Evolutionary conservation across 2,329 filamentous ascomycete genomes (phyloP).

Genomic region (Penicillium sp.): DNA sequence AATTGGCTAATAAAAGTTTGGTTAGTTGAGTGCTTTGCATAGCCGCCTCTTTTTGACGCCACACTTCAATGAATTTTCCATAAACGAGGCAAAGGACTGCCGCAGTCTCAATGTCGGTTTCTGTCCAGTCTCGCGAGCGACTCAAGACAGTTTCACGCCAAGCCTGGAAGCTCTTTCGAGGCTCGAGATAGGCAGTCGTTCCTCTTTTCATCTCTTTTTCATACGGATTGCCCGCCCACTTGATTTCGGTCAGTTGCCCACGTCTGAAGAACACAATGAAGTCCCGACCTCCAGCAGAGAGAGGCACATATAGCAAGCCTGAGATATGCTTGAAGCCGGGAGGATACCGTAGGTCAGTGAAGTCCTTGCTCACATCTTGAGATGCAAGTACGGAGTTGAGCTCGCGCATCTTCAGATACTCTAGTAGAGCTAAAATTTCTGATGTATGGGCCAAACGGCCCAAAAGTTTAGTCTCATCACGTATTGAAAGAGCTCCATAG

Average conservation of each 20-base stretch:
- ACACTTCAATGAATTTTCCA: slow-evolving; percentile 85
- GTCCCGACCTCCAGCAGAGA: slow-evolving; percentile 70
- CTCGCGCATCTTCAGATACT: slow-evolving; percentile 74
- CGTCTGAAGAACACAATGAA: slow-evolving; percentile 91
- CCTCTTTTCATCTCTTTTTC: slow-evolving; percentile 72
- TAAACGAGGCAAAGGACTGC: slow-evolving; percentile 85
- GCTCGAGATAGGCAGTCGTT: slow-evolving; percentile 68
- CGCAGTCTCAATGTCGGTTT: slow-evolving; percentile 84
- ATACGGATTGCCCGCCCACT: slow-evolving; percentile 84
- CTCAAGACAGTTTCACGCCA: slow-evolving; percentile 79
- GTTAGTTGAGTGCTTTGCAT: slow-evolving; percentile 79
- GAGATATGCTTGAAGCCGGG: slow-evolving; percentile 77
- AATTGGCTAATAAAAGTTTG: slow-evolving; percentile 74
- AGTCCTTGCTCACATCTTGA: slow-evolving; percentile 70
- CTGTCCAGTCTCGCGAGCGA: slow-evolving; percentile 81
- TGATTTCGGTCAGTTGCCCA: slow-evolving; percentile 70
- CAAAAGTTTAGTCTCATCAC: slow-evolving; percentile 83
- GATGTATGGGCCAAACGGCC: slow-evolving; percentile 72
- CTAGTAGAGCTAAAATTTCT: slow-evolving; percentile 77
- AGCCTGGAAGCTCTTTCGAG: slow-evolving; percentile 70
- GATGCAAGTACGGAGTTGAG: slow-evolving; percentile 73
- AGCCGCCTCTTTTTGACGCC: slow-evolving; percentile 84
- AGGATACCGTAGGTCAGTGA: slow-evolving; percentile 73
- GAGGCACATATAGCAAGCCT: slow-evolving; percentile 74
- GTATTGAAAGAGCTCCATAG: slow-evolving; percentile 78